Evolutionary conservation across 495 filamentous ascomycete genomes (phyloP).

Genomic region (Hypoxylon subgilvum): DNA sequence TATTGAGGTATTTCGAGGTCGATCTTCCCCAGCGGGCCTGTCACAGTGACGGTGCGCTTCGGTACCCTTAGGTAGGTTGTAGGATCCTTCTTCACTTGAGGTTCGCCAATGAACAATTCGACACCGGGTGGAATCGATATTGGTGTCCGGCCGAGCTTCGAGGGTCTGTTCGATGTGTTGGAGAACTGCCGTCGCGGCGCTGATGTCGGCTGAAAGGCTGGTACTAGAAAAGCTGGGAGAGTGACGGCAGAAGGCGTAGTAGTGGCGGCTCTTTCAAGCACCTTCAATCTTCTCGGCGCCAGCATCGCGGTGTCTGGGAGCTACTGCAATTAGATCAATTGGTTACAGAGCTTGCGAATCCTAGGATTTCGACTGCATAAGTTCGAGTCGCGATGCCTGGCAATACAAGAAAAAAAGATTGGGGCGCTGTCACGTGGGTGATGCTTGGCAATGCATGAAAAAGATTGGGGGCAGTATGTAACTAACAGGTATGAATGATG

Average conservation of each 20-base stretch:
- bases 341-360: constrained; percentile 17
- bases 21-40: constrained; percentile 79
- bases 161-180: constrained; percentile 65
- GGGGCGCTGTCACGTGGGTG: constrained; percentile 14
- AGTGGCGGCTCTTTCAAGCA: constrained; percentile 47
- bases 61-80: constrained; percentile 59
- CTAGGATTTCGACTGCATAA: constrained; percentile 10
- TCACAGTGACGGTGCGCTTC: constrained; percentile 67
- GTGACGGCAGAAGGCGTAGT: constrained; percentile 46
- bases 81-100: constrained; percentile 56
- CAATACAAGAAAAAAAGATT: constrained; percentile 23
- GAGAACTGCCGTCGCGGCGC: constrained; percentile 69
- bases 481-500: no score
- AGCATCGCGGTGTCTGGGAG: constrained; percentile 49
- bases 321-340: constrained; percentile 19
- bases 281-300: constrained; percentile 54
- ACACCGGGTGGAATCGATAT: constrained; percentile 86
- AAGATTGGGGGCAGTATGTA: not conserved
- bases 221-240: constrained; percentile 74
- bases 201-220: constrained; percentile 65
- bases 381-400: constrained; percentile 29
- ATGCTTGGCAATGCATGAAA: not conserved
- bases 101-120: constrained; percentile 69
- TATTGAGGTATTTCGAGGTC: constrained; percentile 73
- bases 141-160: constrained; percentile 82